Evolutionary conservation across 2,329 filamentous ascomycete species (phyloP).

Genomic region (Penicillium sp.): DNA sequence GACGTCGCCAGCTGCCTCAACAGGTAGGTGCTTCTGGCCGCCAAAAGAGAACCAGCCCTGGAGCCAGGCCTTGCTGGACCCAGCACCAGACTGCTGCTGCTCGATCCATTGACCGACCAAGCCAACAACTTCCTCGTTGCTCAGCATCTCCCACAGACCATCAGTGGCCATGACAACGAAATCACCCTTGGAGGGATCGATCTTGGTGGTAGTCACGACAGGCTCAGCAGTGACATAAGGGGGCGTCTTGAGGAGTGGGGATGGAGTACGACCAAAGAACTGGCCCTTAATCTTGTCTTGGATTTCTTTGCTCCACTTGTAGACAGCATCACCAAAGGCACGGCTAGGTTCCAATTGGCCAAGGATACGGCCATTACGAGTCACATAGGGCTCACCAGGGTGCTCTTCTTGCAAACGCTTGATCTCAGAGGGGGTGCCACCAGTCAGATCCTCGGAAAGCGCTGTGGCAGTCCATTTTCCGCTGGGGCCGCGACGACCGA

Average conservation of each 20-base stretch:
- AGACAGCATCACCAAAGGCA: constrained; percentile 93
- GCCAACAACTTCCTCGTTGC: constrained; percentile 95
- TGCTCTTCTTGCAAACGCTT: constrained; percentile 81
- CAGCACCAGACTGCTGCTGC: constrained; percentile 56
- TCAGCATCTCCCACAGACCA: constrained; percentile 98
- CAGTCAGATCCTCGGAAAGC: constrained; percentile 91
- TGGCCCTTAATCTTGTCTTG: constrained; percentile 77
- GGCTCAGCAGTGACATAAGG: constrained; percentile 98
- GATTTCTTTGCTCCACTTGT: constrained; percentile 91
- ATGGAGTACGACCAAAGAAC: constrained; percentile 83
- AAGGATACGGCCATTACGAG: constrained; percentile 84
- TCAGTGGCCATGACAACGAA: constrained; percentile 97
- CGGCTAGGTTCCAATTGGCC: constrained; percentile 89
- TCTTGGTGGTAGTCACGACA: constrained; percentile 86
- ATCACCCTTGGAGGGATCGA: constrained; percentile 85
- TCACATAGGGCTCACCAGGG: constrained; percentile 83
- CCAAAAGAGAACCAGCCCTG: constrained; percentile 65
- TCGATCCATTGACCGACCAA: constrained; percentile 97
- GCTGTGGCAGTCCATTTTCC: constrained; percentile 93
- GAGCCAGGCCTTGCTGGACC: constrained; percentile 61
- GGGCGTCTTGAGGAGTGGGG: constrained; percentile 78
- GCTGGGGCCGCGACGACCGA: constrained; percentile 72
- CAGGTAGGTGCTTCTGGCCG: constrained; percentile 63
- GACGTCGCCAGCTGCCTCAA: constrained; percentile 62
- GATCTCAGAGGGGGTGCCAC: constrained; percentile 80